Evolutionary conservation across 2,329 filamentous ascomycete genomes (phyloP).

Genomic region (Reticulascus tulasneorum): DNA sequence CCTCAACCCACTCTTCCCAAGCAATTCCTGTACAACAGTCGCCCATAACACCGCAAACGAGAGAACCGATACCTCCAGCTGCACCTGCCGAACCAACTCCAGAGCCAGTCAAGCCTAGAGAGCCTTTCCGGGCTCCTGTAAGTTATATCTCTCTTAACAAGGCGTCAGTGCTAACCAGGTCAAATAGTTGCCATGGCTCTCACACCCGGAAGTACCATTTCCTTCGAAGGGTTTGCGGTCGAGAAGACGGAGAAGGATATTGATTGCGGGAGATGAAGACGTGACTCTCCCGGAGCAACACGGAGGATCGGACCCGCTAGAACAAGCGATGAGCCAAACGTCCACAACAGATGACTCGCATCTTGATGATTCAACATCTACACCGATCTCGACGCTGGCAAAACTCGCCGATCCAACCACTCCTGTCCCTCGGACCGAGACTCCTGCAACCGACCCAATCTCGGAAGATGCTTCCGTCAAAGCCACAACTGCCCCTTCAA

Average conservation of each 20-base stretch:
- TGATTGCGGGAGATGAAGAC: slow-evolving; percentile 30
- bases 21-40: too few species aligned
- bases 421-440: neutral
- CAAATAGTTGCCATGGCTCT: slow-evolving; percentile 54
- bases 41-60: too few species aligned
- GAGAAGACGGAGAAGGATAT: slow-evolving; percentile 33
- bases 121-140: slow-evolving; percentile 48
- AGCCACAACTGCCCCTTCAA: slow-evolving; percentile 17
- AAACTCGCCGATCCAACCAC: too few species aligned
- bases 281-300: slow-evolving; percentile 41
- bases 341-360: too few species aligned
- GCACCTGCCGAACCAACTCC: slow-evolving; percentile 8
- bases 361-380: too few species aligned
- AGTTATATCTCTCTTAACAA: slow-evolving; percentile 23
- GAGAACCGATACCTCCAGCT: slow-evolving; percentile 6
- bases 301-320: too few species aligned
- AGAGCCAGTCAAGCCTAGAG: slow-evolving; percentile 11
- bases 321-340: too few species aligned
- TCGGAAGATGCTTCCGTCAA: neutral
- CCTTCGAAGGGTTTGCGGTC: slow-evolving; percentile 34
- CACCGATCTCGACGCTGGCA: too few species aligned
- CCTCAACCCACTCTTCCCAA: slow-evolving; percentile 46
- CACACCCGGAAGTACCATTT: slow-evolving; percentile 47
- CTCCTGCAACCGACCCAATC: neutral
- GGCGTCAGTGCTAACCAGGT: slow-evolving; percentile 3